Evolutionary conservation across 768 basidiomycete species (phyloP), one percentile per base, ranked within the genome.

Genomic region (Naganishia antarctica): DNA sequence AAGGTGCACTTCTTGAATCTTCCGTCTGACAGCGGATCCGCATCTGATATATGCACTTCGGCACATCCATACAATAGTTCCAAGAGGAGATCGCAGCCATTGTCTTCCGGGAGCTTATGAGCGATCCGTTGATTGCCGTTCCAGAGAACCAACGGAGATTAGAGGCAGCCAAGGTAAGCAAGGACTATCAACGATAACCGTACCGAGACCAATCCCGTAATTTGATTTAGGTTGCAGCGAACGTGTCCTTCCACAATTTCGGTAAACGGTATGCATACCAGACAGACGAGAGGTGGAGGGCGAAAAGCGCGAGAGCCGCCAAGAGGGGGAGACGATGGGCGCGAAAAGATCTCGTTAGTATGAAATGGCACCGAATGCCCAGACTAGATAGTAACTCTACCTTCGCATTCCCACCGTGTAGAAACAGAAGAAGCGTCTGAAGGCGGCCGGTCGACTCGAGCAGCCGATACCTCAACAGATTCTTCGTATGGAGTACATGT

Each of bases 321-420:
- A 77, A 76, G 66, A 60, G 65, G n/a, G 51, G 73, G 1, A 57
- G 76, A 41, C 66, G 76, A 18, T 77, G 76, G 76, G 76, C 73
- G 9, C 44, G 76, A 28, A 77, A 77, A 50, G 76, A 77, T 62
- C 53, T 72, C 37, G 76, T 73, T 28, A 64, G 73, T 34, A 34
- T n/a, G n/a, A n/a, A n/a, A 61, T 29, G 18, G 21, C 40, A 26
- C 16, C n/a, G 45, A 3, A 47, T 15, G 26, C 28, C 15, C 5
- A 44, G 43, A 40, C 28, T 37, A 28, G 15, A 13, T 34, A 23
- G 3, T 44, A 18, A 37, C 53, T 37, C 13, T 12, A 32, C 28
- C 28, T 25, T 49, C 18, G 21, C n/a, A 3, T 31, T 16, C 4
- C 26, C 9, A 5, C 1, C 2, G 29, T 8, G 26, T 51, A 77